A percentile compares a stretch with the other conserved stretches of the same genome.
These are phyloP conservation scores for Zoysia pacifica DNA, from an alignment of 176 grass and related monocot species.

Conservation along the genomic window DNA sequence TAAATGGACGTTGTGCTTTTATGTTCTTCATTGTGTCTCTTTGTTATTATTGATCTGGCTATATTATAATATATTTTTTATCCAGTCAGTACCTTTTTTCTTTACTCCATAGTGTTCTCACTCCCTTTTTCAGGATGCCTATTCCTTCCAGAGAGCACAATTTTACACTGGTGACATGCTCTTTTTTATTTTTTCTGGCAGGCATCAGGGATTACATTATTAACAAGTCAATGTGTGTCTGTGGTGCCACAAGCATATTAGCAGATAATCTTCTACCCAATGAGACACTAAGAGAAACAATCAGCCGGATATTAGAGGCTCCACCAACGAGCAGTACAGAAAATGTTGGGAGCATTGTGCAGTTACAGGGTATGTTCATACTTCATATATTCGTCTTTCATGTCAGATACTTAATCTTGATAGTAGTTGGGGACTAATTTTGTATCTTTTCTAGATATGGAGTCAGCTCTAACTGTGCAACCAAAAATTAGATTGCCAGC, in stretches of 20 bases:
- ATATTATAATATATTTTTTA: conserved; percentile 25
- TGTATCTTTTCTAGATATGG: conserved; percentile 64
- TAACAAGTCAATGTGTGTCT: conserved; percentile 72
- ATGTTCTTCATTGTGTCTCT: background rate
- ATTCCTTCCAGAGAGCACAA: conserved; percentile 11
- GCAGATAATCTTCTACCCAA: conserved; percentile 96
- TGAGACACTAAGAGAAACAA: conserved; percentile 91
- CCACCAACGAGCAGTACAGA: conserved; percentile 87
- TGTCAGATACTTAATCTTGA: conserved; percentile 17
- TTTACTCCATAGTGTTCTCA: conserved; percentile 18
- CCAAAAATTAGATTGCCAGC: conserved; percentile 73
- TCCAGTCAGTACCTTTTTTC: background rate
- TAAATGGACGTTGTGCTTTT: conserved; percentile 70
- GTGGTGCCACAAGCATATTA: conserved; percentile 87
- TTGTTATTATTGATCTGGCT: conserved; percentile 23
- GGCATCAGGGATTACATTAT: conserved; percentile 97
- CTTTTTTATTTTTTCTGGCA: conserved; percentile 43
- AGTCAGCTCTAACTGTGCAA: conserved; percentile 64
- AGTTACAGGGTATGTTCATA: conserved; percentile 68
- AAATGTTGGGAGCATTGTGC: conserved; percentile 76
- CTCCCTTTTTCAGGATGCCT: conserved; percentile 11
- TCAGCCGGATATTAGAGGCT: conserved; percentile 84
- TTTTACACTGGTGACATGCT: conserved; percentile 28
- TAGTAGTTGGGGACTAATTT: conserved; percentile 32
- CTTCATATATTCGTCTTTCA: conserved; percentile 30